Evolutionary conservation across 1,284 basidiomycete genomes (phyloP).

Genomic region (Naganishia sp.): DNA sequence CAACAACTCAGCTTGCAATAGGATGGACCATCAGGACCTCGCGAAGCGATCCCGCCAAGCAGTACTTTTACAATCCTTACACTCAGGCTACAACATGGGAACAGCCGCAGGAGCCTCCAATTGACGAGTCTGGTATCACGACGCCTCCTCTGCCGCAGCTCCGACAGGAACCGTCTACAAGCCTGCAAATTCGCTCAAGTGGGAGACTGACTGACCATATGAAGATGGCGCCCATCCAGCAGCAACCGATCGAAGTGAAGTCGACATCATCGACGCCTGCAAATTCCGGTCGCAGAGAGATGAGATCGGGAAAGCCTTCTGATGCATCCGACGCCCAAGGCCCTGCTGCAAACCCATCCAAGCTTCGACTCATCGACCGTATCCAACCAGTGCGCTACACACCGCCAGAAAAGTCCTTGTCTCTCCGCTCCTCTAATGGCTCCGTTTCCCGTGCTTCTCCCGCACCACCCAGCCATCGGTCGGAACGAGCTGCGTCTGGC

Average conservation of each 20-base stretch:
- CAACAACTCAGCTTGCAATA: conserved; percentile 1
- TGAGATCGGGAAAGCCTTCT: neutral
- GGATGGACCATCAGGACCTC: conserved; percentile 21
- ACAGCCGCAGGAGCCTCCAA: conserved; percentile 2
- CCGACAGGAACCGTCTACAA: conserved; percentile 6
- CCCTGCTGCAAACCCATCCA: neutral
- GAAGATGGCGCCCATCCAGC: conserved; percentile 17
- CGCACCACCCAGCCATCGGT: neutral
- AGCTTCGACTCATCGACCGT: conserved; percentile 22
- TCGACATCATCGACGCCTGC: neutral
- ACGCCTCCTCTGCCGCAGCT: conserved; percentile 16
- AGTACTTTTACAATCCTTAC: conserved; percentile 25
- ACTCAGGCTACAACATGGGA: conserved; percentile 12
- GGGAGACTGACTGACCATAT: conserved; percentile 23
- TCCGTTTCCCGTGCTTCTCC: neutral
- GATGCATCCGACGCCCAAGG: neutral
- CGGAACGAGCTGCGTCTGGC: conserved; percentile 2
- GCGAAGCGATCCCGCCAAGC: conserved; percentile 10
- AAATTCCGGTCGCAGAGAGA: neutral
- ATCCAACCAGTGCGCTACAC: conserved; percentile 22
- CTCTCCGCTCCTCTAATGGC: conserved; percentile 1
- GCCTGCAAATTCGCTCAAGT: conserved; percentile 9
- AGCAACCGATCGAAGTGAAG: neutral
- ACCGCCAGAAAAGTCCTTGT: conserved; percentile 4
- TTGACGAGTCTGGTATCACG: conserved; percentile 21